phyloP scores from a whole-genome alignment of 177 flowering plant species.

The Viscum album region DNA sequence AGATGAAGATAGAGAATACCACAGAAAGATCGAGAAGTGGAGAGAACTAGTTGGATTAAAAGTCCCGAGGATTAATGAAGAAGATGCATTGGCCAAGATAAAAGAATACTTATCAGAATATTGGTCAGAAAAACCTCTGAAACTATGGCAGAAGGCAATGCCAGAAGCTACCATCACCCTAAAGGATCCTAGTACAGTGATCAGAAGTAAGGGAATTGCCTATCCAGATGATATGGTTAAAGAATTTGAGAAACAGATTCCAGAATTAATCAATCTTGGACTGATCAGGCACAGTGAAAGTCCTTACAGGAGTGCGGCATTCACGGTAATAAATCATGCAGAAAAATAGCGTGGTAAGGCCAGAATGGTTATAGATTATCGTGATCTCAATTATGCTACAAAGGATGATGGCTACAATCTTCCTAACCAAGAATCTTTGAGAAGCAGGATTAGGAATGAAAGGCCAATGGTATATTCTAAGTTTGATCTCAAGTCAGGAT shows the following conservation, averaged over 20 bases:
- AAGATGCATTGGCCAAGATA: too few species aligned
- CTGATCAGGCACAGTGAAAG: neutral
- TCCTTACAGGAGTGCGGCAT: neutral
- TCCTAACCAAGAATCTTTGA: neutral
- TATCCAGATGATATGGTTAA: neutral
- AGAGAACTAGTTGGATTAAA: too few species aligned
- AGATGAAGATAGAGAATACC: too few species aligned
- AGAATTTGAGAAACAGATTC: neutral
- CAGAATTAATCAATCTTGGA: neutral
- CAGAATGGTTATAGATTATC: neutral
- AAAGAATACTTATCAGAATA: neutral
- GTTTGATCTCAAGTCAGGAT: neutral
- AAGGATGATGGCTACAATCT: neutral
- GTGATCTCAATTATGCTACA: neutral
- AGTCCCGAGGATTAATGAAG: too few species aligned
- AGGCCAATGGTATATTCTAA: neutral
- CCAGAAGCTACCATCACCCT: neutral
- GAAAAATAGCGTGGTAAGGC: neutral
- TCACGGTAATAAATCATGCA: neutral
- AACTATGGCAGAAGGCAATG: neutral
- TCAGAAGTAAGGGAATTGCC: neutral
- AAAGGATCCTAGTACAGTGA: neutral
- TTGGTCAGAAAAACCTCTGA: neutral
- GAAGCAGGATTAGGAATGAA: neutral
- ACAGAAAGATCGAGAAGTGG: too few species aligned